Evolutionary conservation across 352 stramenopile species (phyloP), one percentile per base, ranked within the genome.

Genomic region (Pythium sukuiense): DNA sequence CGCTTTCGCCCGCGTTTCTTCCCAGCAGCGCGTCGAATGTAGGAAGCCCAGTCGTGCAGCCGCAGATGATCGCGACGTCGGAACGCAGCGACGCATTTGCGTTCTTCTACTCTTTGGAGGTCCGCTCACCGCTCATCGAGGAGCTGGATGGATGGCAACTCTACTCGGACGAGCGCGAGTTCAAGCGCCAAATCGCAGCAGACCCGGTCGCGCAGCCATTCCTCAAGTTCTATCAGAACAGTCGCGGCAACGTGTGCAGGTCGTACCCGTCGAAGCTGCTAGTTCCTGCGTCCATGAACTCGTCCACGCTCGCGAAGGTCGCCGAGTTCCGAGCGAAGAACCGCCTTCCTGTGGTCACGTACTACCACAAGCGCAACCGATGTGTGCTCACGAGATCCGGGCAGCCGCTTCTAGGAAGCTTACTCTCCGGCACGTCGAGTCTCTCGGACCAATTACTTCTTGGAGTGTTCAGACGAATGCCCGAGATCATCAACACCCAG

Each of bases 281-380:
- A 3, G 71, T 96, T 29, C 89, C 89, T 14, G 63, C 79, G 0
- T 85, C 76, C 0, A 89, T 93, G 74, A 91, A 66, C 12, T 89
- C 85, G 2, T 55, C 75, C 2, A 90, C 79, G 13, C 66, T 96
- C 30, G 71, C 64, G 18, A 92, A 88, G 65, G 85, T 92, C 12
- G 87, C 89, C 11, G 75, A 82, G 26, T 97, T 95, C 63, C 86
- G 90, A 46, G 81, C 87, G 12, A 95, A 95, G 71, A 92, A 92
- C 39, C 88, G 90, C 6, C 54, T 97, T 8, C 89, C 89, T 6
- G 87, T 95, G 24, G 83, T 96, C 59, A 96, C 87, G 37, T 97
- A 93, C 57, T 90, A 91, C 20, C 85, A 95, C 53, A 77, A 72
- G 18, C 77, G 79, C 5, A 91, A 93, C 41, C 77, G 83, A 14